Conservation (phyloP, 148 eudicot species). For the Cornus kousa region DNA sequence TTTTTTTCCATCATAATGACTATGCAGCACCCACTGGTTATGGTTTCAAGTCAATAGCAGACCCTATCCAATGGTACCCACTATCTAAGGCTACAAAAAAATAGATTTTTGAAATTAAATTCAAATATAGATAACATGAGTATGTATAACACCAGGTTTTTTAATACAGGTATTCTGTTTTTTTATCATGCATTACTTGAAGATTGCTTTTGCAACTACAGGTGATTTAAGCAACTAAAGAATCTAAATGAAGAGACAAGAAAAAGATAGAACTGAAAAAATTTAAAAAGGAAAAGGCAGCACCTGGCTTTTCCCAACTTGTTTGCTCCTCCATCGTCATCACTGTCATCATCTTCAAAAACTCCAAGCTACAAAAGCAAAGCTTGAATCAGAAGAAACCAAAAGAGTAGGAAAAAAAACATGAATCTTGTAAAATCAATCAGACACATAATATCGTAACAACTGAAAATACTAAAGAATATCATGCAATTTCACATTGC, state of each 20-base stretch:
- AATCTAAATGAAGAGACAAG: not conserved
- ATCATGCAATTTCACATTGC: not conserved
- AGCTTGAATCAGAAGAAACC: slow-evolving; percentile 10
- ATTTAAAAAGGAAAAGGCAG: not conserved
- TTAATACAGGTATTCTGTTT: no score
- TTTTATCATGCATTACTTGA: no score
- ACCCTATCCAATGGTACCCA: not conserved
- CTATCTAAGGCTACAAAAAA: not conserved
- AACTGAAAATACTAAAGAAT: not conserved
- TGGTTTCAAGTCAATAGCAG: not conserved
- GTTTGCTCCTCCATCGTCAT: slow-evolving; percentile 37
- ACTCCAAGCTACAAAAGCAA: slow-evolving; percentile 51
- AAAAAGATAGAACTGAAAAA: not conserved
- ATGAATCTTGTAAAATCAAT: not conserved
- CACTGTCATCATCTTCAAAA: slow-evolving; percentile 45
- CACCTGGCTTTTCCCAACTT: slow-evolving; percentile 52
- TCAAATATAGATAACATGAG: not conserved
- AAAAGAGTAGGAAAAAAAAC: not conserved
- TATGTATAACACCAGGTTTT: no score
- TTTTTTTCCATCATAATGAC: not conserved
- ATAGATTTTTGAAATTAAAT: not conserved
- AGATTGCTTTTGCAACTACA: not conserved
- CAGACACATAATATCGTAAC: not conserved
- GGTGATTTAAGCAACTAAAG: not conserved
- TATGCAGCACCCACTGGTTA: not conserved